phyloP scores from a whole-genome alignment of 78 protist genomes.

The Guillardia theta region DNA sequence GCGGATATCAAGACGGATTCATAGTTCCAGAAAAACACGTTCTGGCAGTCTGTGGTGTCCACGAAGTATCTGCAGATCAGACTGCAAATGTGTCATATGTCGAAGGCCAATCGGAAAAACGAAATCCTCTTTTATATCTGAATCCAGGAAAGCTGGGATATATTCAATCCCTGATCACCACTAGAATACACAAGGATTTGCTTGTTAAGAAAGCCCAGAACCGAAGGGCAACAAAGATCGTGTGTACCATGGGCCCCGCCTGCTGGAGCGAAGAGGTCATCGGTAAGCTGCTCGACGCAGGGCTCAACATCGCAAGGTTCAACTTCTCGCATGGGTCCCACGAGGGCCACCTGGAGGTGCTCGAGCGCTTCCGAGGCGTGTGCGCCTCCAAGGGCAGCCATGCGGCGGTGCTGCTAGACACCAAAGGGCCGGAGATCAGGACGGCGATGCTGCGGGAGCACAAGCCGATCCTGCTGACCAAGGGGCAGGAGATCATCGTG shows the following conservation, averaged over 20 bases:
- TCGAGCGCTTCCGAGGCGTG: constrained; percentile 40
- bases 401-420: constrained; percentile 64
- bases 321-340: constrained; percentile 81
- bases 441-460: constrained; percentile 52
- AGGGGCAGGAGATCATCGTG: constrained; percentile 19
- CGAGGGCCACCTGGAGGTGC: constrained; percentile 48
- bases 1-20: neutral
- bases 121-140: neutral
- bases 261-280: neutral
- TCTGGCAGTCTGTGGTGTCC: neutral
- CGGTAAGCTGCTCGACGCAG: constrained; percentile 60
- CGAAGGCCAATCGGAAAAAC: neutral
- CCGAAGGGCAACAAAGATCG: neutral
- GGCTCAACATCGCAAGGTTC: constrained; percentile 76
- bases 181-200: neutral
- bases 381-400: neutral
- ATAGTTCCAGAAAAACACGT: neutral
- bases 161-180: neutral
- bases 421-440: constrained; percentile 79
- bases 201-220: neutral
- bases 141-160: neutral
- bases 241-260: constrained; percentile 45
- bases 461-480: neutral
- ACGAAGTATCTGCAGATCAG: neutral
- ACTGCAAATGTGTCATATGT: neutral